Conservation (phyloP, 129 eudicot genomes). For the Flaveria ramosissima region DNA sequence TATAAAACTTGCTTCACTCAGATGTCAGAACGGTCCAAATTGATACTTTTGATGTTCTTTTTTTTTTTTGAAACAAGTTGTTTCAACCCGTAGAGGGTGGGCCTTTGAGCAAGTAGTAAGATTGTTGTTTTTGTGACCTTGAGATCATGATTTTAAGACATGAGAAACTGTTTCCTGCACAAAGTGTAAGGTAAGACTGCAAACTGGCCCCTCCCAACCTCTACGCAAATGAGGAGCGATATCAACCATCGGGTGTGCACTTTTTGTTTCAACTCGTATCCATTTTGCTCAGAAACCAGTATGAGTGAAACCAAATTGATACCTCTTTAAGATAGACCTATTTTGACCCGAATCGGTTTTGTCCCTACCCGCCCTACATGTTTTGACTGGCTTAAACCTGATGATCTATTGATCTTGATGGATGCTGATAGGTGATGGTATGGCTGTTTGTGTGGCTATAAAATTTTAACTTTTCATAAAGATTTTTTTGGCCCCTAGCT, state of each 20-base stretch:
- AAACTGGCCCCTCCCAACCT: no score
- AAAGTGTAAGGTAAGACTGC: no score
- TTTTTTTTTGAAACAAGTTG: no score
- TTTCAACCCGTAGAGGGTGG: no score
- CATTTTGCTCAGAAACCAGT: no score
- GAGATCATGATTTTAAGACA: no score
- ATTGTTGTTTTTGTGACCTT: no score
- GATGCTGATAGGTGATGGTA: neutral
- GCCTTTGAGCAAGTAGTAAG: no score
- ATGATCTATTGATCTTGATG: neutral
- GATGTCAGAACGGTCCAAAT: neutral
- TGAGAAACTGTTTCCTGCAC: no score
- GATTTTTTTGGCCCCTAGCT: neutral
- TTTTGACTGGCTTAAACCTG: neutral
- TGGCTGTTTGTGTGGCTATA: neutral
- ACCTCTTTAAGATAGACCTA: neutral
- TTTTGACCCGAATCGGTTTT: neutral
- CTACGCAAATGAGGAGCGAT: no score
- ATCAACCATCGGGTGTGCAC: no score
- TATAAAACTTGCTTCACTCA: neutral
- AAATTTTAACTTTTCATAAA: neutral
- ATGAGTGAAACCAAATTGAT: neutral
- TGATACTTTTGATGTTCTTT: neutral
- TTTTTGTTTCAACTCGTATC: no score
- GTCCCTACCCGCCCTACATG: neutral